Base-by-base conservation (phyloP, 2,329 filamentous ascomycete species). In the Colletotrichum liaoningense region DNA sequence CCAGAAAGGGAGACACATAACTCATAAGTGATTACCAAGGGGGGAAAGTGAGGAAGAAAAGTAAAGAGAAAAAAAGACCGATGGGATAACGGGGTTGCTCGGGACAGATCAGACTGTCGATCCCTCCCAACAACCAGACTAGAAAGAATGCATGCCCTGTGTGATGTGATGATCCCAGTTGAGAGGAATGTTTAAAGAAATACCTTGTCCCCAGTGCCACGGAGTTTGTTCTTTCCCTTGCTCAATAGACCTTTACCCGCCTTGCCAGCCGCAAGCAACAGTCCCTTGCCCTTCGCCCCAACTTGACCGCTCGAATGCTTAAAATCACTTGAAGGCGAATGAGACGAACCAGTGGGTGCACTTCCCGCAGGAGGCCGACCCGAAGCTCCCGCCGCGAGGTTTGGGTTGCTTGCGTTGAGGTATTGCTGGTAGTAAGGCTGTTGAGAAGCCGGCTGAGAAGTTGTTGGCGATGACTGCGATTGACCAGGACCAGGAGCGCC, bases 241-340 rank as follows among this genome's bases (percentile, higher is more conserved):
- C 93, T 95, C 82, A 98, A 92, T 76, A 98, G 84, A 65, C 95
- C 96, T 86, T 98, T 98, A 62, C 95, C 95, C 72, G 95, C 94
- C 80, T 94, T 95, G 66, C 94, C 95, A 67, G 95, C 95, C 26
- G 93, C 93, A 76, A 97, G 94, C 80, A 98, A 88, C 33, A 98
- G 86, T 78, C 97, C 95, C 85, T 98, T 98, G 81, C 95, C 92
- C 86, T 95, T 96, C 52, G 92, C 89, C 77, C 94, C 93, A 81
- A 95, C 90, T 79, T 93, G 91, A 76, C 89, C 86, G 74, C 88
- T 84, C 62, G 90, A 90, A 72, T 87, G 85, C 55, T 86, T 87
- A 76, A 90, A 87, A 46, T 85, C 82, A 78, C 84, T 85, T 62
- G 82, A 78, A 35, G 83, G 79, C 62, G 84, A 84, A 69, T 86